Base-by-base conservation (phyloP, 1,284 basidiomycete species). In the Sparassis latifolia region DNA sequence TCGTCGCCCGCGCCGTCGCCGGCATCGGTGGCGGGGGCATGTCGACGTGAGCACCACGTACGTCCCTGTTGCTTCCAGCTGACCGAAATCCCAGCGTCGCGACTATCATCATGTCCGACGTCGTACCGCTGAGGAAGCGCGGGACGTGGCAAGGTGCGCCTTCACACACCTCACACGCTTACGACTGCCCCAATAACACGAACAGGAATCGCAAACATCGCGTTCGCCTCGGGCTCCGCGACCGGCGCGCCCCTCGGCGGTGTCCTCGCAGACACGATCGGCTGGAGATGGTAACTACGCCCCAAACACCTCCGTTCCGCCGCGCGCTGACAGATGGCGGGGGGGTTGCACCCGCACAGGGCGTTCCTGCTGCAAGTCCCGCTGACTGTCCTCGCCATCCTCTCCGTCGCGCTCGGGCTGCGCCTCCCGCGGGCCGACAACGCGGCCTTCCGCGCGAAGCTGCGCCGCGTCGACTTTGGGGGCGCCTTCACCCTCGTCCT, bases 11-110 rank as follows among this genome's bases (percentile, higher is more conserved):
- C 20, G 80, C 77, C 0, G 65, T 84, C 38, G 68, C 79, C 40
- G 82, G 81, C 2, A 73, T 83, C n/a, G 81, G 81, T 2, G 81
- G 79, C 3, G 80, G 78, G 5, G 82, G 81, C 2, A 82, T 84
- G 75, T 68, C 75, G 53, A 81, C 80, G 80, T 82, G 56, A 56
- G 27, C 20, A 37, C 41, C 9, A 37, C 12, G 3, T 45, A 31
- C 5, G 39, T 4, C 30, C 20, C 20, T 33, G 20, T 20, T 20
- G 20, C 20, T 20, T 20, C 20, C 20, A 20, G 20, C 20, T 20
- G 20, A 20, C 20, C 20, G 20, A 20, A 20, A 20, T 20, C 44
- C n/a, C 54, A 83, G 79, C 3, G 68, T 83, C 9, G 77, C 77
- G 6, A 78, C 77, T 45, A 82, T 84, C 44, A 74, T 82, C 20